A percentile compares a stretch with the other conserved stretches of the same genome.
Evolutionary conservation across 768 basidiomycete genomes (phyloP).

Genomic region (Suillus americanus): DNA sequence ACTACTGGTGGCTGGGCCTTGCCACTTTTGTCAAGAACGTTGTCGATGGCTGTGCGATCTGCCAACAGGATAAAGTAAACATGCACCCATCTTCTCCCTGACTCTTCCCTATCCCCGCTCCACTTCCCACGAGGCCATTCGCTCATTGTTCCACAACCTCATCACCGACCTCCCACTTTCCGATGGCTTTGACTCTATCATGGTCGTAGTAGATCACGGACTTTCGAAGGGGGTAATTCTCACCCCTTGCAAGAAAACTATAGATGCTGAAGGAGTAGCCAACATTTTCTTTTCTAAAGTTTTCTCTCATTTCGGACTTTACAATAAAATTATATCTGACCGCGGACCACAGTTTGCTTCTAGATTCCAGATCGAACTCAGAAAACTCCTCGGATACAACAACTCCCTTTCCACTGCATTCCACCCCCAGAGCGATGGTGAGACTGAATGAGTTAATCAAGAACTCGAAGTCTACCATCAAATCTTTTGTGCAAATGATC

Average conservation of each 20-base stretch:
- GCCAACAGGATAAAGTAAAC: constrained; percentile 2
- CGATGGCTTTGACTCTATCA: not conserved
- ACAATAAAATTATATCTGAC: not conserved
- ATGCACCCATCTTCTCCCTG: not conserved
- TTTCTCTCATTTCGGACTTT: not conserved
- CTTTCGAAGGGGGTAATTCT: not conserved
- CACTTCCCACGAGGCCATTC: not conserved
- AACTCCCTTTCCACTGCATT: not conserved
- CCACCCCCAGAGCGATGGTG: not conserved
- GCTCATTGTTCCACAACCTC: not conserved
- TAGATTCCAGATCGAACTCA: not conserved
- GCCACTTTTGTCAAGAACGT: not conserved
- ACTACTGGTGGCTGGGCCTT: not conserved
- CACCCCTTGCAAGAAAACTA: not conserved
- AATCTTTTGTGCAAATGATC: not conserved
- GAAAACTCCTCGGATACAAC: not conserved
- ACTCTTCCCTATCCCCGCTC: not conserved
- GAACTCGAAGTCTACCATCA: not conserved
- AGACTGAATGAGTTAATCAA: not conserved
- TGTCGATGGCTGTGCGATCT: not conserved
- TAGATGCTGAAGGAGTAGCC: not conserved
- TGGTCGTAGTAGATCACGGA: not conserved
- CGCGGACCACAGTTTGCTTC: not conserved
- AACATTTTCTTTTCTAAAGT: not conserved
- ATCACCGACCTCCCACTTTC: not conserved